Evolutionary conservation across 257 asterid species (phyloP).

Genomic region (Petunia axillaris): DNA sequence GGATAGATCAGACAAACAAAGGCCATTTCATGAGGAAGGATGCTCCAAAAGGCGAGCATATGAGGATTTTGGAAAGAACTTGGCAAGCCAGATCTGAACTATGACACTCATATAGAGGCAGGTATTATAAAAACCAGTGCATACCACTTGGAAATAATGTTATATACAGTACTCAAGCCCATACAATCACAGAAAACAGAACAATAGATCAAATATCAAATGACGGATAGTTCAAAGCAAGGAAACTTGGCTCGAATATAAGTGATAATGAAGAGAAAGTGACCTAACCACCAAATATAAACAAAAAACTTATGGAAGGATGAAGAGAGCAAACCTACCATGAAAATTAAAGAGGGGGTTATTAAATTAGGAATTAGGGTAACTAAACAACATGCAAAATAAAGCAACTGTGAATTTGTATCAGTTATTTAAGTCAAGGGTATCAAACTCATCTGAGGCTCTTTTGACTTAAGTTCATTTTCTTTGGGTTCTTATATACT

Average conservation of each 20-base stretch:
- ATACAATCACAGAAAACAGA: background rate
- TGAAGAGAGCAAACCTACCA: background rate
- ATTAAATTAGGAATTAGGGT: background rate
- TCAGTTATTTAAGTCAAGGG: background rate
- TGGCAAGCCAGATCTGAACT: background rate
- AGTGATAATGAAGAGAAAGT: background rate
- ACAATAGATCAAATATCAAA: constrained; percentile 3
- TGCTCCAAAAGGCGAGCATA: background rate
- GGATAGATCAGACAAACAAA: background rate
- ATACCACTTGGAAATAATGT: background rate
- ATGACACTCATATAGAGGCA: background rate
- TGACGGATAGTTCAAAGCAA: background rate
- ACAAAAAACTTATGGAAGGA: background rate
- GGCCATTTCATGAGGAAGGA: background rate
- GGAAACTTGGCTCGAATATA: background rate
- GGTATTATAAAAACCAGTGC: background rate
- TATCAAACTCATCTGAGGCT: background rate
- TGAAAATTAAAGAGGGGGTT: background rate
- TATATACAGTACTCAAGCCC: background rate
- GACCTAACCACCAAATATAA: background rate
- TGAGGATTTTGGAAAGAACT: background rate
- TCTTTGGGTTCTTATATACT: background rate
- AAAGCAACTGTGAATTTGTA: background rate
- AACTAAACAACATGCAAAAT: background rate
- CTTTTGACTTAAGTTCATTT: background rate